Base-by-base conservation (phyloP, 345 rosid genomes). In the Mercurialis annua region DNA sequence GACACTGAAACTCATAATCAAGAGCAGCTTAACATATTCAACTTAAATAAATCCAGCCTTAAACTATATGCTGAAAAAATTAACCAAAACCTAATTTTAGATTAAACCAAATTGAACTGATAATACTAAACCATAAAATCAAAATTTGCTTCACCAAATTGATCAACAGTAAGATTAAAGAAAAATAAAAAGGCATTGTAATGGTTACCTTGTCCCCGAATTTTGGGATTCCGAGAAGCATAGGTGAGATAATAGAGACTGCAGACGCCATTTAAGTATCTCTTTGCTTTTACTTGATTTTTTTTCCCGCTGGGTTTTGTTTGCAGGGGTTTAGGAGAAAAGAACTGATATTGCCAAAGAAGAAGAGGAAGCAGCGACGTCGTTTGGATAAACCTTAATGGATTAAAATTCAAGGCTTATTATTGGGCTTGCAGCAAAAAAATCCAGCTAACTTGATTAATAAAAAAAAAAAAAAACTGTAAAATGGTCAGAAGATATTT, bases 181-280 rank as follows among this genome's bases (percentile, higher is more conserved):
- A n/a, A 23, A 11, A 36, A 50, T n/a, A n/a, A n/a, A n/a, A n/a
- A n/a, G n/a, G n/a, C n/a, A n/a, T n/a, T n/a, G n/a, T n/a, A n/a
- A n/a, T n/a, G n/a, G 40, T 63, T 46, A 77, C 83, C 76, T 71
- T 46, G 64, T 15, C 1, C 30, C 62, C 21, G 51, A 23, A 10
- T 16, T 60, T 70, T 0, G 67, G 30, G 23, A 67, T 29, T 30
- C 59, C 34, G 31, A 71, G 65, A 59, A 64, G 76, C 52, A 4
- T 17, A 23, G 18, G 59, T 55, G 71, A 70, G 64, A 57, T 65
- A 11, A 58, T 16, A 43, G 68, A 67, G 62, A 76, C 23, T 1
- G 53, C 14, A 60, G 33, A 30, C 46, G 78, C 83, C 83, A 80
- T 77, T 33, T 64, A 52, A 40, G 65, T 12, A 26, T 14, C 48